Percentiles rank a stretch among this genome's conserved stretches.
These are phyloP conservation scores for Paramecium octaurelia DNA, from an alignment of 73 alveolate genomes.

Conservation along the genomic window DNA sequence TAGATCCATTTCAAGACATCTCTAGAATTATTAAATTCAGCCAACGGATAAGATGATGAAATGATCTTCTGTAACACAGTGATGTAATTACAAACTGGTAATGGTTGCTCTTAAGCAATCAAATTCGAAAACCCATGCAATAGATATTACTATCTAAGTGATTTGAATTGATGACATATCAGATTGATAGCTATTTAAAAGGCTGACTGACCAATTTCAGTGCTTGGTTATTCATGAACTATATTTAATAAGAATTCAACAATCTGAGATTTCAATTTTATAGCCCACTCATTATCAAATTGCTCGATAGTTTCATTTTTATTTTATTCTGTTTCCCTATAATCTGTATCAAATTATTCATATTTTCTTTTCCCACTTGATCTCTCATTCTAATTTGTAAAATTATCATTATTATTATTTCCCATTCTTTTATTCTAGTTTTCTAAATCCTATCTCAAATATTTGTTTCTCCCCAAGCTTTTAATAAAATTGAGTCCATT, in stretches of 20 bases:
- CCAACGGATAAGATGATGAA: background rate
- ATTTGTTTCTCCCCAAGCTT: background rate
- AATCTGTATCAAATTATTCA: background rate
- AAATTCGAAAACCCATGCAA: background rate
- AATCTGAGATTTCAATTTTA: background rate
- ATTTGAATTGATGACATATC: background rate
- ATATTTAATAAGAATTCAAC: background rate
- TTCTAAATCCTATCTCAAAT: background rate
- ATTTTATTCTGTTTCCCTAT: background rate
- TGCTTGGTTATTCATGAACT: background rate
- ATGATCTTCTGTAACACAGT: background rate
- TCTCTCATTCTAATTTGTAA: background rate
- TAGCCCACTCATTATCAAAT: background rate
- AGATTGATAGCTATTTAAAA: background rate
- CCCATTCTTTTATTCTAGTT: background rate
- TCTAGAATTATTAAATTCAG: background rate
- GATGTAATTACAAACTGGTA: background rate
- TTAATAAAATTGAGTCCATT: conserved; percentile 9
- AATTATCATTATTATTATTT: background rate
- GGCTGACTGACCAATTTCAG: background rate
- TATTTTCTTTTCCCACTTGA: background rate
- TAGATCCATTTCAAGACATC: background rate
- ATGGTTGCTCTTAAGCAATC: background rate
- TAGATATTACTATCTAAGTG: background rate
- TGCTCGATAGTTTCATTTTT: background rate